Percentiles rank a stretch among this genome's conserved stretches.
phyloP scores from a whole-genome alignment of 805 yeast genomes.

The Candida quercuum region DNA sequence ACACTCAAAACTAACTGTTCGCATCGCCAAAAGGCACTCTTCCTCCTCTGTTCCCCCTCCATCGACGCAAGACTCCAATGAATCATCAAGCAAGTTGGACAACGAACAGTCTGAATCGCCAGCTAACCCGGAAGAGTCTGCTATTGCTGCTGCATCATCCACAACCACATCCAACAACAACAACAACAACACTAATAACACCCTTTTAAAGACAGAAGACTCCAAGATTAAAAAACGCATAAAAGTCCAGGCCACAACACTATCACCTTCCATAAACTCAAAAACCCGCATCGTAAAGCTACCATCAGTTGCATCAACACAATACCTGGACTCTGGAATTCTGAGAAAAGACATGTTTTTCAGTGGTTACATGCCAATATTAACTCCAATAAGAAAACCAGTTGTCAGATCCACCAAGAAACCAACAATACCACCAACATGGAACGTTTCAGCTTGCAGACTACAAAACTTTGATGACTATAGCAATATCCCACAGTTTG shows the following conservation, averaged over 20 bases:
- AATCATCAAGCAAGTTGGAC: not conserved
- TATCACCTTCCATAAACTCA: not conserved
- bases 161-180: not conserved
- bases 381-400: conserved; percentile 21
- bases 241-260: not conserved
- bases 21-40: not conserved
- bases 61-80: not conserved
- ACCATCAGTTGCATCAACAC: conserved; percentile 22
- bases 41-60: not conserved
- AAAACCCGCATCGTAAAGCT: conserved; percentile 4
- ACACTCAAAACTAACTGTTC: too few species aligned
- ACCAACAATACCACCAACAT: conserved; percentile 19
- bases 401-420: conserved; percentile 10
- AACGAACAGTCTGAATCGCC: not conserved
- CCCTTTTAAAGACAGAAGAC: not conserved
- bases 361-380: conserved; percentile 22
- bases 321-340: conserved; percentile 15
- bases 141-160: not conserved
- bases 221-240: not conserved
- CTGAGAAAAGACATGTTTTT: conserved; percentile 19
- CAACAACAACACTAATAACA: not conserved
- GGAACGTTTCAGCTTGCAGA: conserved; percentile 22
- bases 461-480: conserved; percentile 21
- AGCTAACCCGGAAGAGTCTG: too few species aligned
- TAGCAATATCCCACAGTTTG: conserved; percentile 21